Base-by-base conservation (phyloP, 2,329 filamentous ascomycete species). In the Ceratocystis destructans region DNA sequence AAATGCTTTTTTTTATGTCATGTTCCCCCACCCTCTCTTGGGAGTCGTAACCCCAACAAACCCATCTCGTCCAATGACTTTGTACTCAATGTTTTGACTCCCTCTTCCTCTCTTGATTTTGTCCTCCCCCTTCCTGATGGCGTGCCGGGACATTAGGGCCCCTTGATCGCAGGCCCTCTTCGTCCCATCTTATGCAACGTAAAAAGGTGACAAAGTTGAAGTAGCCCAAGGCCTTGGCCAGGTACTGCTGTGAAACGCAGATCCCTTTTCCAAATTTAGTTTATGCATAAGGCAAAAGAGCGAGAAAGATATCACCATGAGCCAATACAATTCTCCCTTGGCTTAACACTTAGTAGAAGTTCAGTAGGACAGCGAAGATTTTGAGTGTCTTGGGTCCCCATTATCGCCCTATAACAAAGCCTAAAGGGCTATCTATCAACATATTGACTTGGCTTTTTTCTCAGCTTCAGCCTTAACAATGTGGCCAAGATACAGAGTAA, bases 381-480 rank as follows among this genome's bases (percentile, higher is more conserved):
- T 12, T 31, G 5, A 20, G 55, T 20, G 28, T 37, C 55, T 2
- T 31, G 28, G 5, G 25, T 59, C 55, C 6, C 31, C 28, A n/a
- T 37, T 59, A 15, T 10, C 7, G n/a, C 55, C 55, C 55, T 59
- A 37, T 59, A 5, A 33, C 10, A 25, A 10, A 53, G 48, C 20
- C 4, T 12, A 53, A 53, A 28, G 22, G 20, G 7, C n/a, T 8
- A 7, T 8, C 46, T n/a, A 48, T 48, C 46, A n/a, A 10, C 48
- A 10, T 53, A 48, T 25, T 53, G 20, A 6, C 22, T 12, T 12
- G 20, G 20, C 20, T 25, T 22, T 53, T 5, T 8, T 12, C 12
- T 57, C n/a, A 59, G 55, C 55, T 31, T 59, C 55, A 59, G 55
- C 28, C 55, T 31, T 37, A 59, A 33, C 55, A 37, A 12, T 41